Base-by-base conservation (phyloP, 768 basidiomycete genomes). In the Gloeostereum incarnatum region DNA sequence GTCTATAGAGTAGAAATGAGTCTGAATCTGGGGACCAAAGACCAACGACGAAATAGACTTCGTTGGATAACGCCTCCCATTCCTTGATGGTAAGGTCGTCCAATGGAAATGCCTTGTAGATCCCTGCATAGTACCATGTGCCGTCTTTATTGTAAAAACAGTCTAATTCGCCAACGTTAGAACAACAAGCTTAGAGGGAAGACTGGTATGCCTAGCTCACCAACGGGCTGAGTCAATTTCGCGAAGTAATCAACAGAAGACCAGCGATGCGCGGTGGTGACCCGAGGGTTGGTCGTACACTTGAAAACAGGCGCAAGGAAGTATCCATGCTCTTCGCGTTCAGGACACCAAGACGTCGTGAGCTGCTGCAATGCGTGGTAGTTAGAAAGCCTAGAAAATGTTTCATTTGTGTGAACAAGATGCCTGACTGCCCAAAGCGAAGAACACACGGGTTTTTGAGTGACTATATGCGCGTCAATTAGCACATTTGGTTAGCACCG, bases 51-150 rank as follows among this genome's bases (percentile, higher is more conserved):
- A 8, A 26, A 48, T 57, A 23, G 43, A 80, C 84, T 69, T 86
- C 83, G 21, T 55, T 53, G 21, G 78, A 71, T 22, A 88, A 66
- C 30, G 69, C 68, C 20, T 69, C 71, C 77, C 81, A 88, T 53
- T 88, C 85, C 39, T 73, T 73, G 6, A 65, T 57, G 0, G 75
- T 74, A 10, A 88, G 60, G 40, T 82, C 73, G 19, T 75, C 76
- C 35, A 88, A 65, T 37, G 66, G 60, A 52, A 88, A 75, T 1
- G 71, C 71, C 38, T 68, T 73, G 58, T 88, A 88, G 3, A 73
- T 67, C n/a, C 85, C 85, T 9, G 85, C 84, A 44, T 88, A 88
- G 53, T 87, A 88, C 81, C 82, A 88, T 42, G 74, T 72, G 6
- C 79, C 81, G 39, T 85, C 81, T 53, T 78, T 85, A 56, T 78